Conservation (phyloP, 2,329 filamentous ascomycete species). For the Hypomyces perniciosus region DNA sequence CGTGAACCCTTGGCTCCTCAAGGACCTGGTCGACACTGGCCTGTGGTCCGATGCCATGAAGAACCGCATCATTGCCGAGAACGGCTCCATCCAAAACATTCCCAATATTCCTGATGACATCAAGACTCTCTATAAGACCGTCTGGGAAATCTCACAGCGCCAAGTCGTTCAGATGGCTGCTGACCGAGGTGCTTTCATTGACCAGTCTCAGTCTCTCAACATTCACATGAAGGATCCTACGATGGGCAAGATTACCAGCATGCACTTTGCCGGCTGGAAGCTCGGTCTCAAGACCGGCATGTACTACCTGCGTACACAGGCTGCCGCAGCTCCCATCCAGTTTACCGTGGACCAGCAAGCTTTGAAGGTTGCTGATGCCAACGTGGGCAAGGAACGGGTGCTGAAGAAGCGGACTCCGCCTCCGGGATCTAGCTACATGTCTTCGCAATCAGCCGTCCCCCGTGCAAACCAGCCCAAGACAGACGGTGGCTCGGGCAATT, state of each 20-base stretch:
- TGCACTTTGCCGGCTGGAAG: slow-evolving; percentile 99
- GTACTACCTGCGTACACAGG: slow-evolving; percentile 99
- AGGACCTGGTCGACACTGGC: slow-evolving; percentile 95
- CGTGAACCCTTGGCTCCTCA: slow-evolving; percentile 97
- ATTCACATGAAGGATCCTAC: slow-evolving; percentile 99
- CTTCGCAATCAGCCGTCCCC: slow-evolving; percentile 57
- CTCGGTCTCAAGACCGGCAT: slow-evolving; percentile 98
- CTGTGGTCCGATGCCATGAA: slow-evolving; percentile 99
- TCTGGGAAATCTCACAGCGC: slow-evolving; percentile 98
- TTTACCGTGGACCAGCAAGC: slow-evolving; percentile 98
- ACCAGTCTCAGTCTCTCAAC: slow-evolving; percentile 98
- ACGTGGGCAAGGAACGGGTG: slow-evolving; percentile 57
- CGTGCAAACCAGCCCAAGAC: slow-evolving; percentile 61
- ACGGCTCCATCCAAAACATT: slow-evolving; percentile 93
- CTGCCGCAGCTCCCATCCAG: slow-evolving; percentile 92
- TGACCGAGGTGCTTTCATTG: slow-evolving; percentile 96
- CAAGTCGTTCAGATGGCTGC: slow-evolving; percentile 96
- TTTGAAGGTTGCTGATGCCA: slow-evolving; percentile 79
- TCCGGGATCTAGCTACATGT: slow-evolving; percentile 47
- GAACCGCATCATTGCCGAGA: slow-evolving; percentile 98
- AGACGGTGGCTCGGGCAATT: slow-evolving; percentile 35
- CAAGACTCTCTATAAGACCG: slow-evolving; percentile 98
- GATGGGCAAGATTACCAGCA: slow-evolving; percentile 99
- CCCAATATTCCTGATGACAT: slow-evolving; percentile 93
- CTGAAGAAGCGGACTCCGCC: slow-evolving; percentile 66